These are phyloP conservation scores for Ricinus communis DNA, from an alignment of 345 rosid species.

Conservation along the genomic window DNA sequence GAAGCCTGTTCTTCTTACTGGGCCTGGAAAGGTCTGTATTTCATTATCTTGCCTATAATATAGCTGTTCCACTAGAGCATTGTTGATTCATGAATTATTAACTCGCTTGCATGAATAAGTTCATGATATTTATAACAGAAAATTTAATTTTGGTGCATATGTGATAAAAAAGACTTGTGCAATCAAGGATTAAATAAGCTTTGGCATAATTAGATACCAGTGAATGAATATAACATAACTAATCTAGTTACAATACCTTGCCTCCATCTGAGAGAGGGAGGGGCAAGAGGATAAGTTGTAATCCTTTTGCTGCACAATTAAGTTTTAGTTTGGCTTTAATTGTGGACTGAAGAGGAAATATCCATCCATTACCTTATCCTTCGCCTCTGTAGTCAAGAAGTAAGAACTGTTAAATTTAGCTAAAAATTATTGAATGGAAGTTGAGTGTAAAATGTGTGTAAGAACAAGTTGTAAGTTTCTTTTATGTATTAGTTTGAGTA, in stretches of 20 bases:
- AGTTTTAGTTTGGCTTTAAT: too few species aligned
- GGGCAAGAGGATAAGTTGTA: too few species aligned
- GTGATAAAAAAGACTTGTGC: background rate
- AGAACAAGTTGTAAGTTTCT: background rate
- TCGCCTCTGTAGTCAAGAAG: too few species aligned
- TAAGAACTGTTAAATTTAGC: background rate
- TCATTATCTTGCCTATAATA: background rate
- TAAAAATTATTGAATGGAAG: background rate
- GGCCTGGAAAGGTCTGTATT: constrained; percentile 87
- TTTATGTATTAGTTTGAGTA: background rate
- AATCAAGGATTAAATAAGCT: background rate
- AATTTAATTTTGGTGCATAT: background rate
- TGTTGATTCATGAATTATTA: background rate
- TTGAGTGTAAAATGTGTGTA: background rate
- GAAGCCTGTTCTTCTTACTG: constrained; percentile 75
- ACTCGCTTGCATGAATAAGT: background rate
- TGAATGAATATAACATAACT: background rate
- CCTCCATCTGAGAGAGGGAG: too few species aligned
- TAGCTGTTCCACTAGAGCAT: background rate
- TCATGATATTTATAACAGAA: background rate
- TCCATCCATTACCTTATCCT: too few species aligned
- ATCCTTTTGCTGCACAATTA: too few species aligned
- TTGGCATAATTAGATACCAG: background rate
- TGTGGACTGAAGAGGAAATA: too few species aligned
- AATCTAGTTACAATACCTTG: background rate